Percentiles rank a stretch among this genome's conserved stretches.
Evolutionary conservation across 495 filamentous ascomycete species (phyloP).

Genomic region (Hypoxylon fragiforme): DNA sequence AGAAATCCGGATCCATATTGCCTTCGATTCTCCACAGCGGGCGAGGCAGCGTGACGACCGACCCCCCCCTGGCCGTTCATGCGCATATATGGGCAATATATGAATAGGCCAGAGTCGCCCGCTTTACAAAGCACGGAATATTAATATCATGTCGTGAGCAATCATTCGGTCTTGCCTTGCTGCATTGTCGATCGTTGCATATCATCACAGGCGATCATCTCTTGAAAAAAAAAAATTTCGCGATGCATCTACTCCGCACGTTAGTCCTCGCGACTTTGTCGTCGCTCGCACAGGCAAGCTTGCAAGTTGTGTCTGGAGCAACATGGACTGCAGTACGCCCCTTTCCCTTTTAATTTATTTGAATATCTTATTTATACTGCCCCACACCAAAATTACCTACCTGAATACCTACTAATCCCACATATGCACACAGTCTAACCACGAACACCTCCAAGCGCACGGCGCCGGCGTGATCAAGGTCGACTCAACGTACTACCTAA

Average conservation of each 20-base stretch:
- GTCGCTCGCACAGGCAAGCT: constrained; percentile 32
- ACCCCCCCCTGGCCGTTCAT: constrained; percentile 1
- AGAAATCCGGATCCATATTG: constrained; percentile 36
- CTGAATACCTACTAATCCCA: constrained; percentile 1
- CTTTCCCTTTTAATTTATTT: background rate
- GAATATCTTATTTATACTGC: no score
- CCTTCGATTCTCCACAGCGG: constrained; percentile 27
- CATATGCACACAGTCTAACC: constrained; percentile 42
- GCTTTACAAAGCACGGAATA: no score
- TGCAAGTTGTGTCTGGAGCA: constrained; percentile 54
- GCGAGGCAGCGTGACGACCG: constrained; percentile 7
- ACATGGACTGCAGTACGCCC: constrained; percentile 52
- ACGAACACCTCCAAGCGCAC: constrained; percentile 65
- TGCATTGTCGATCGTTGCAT: no score
- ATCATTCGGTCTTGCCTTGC: no score
- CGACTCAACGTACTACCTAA: constrained; percentile 60
- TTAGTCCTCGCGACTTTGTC: constrained; percentile 27
- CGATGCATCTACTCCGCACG: constrained; percentile 22
- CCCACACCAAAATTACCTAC: background rate
- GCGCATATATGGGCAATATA: constrained; percentile 26
- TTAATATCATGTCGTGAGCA: no score
- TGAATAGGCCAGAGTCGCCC: constrained; percentile 19
- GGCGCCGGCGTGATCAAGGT: constrained; percentile 59
- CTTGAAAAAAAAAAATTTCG: no score
- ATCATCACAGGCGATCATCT: no score